These are phyloP conservation scores for Aleurites moluccanus DNA, from an alignment of 441 rosid genomes.

Conservation along the genomic window DNA sequence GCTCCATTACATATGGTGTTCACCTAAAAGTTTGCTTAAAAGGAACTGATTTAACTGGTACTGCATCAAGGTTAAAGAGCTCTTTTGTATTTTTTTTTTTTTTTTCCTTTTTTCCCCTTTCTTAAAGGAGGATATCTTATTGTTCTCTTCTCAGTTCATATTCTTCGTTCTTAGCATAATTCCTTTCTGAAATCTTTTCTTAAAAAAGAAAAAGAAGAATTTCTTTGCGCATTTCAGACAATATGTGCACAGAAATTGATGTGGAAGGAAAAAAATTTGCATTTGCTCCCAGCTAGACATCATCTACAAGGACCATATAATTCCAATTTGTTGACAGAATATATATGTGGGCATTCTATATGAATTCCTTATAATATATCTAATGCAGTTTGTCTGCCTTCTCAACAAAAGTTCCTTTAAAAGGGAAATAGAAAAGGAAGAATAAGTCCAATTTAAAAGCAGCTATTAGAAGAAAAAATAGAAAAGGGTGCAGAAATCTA, in stretches of 20 bases:
- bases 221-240: too few species aligned
- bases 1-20: not conserved
- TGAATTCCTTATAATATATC: not conserved
- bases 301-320: not conserved
- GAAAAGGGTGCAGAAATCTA: too few species aligned
- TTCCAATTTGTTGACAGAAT: not conserved
- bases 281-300: not conserved
- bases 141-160: not conserved
- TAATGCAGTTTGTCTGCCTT: not conserved
- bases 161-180: too few species aligned
- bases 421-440: not conserved
- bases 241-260: too few species aligned
- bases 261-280: too few species aligned
- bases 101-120: too few species aligned
- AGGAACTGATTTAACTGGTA: not conserved
- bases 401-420: not conserved
- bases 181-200: too few species aligned
- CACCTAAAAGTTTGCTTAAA: not conserved
- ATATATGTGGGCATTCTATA: not conserved
- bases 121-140: not conserved
- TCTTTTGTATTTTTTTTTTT: not conserved
- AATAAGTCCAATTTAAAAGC: not conserved
- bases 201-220: too few species aligned
- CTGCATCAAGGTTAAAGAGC: not conserved
- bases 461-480: too few species aligned